Base-by-base conservation (phyloP, 1,284 basidiomycete genomes). In the Ceratobasidium sp. region DNA sequence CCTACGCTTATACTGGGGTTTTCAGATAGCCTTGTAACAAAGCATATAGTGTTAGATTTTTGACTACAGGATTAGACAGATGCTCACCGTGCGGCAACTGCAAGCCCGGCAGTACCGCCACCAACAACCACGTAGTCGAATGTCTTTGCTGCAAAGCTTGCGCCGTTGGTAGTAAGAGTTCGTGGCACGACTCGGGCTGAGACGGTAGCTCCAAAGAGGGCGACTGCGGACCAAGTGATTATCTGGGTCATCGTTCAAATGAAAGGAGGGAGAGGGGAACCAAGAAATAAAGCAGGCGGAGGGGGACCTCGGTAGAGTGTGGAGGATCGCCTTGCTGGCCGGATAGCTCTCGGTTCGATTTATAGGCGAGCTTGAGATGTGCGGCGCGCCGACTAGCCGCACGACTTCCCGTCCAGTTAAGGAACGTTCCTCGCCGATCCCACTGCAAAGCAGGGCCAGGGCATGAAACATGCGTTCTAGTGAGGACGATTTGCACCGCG, bases 51-150 rank as follows among this genome's bases (percentile, higher is more conserved):
- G 26, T 66, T 46, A 66, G 42, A 28, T 5, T 23, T 28, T 2
- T 3, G 46, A 46, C 28, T 26, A 5, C 39, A 56, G 9, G 12
- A 26, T 3, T 46, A 18, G n/a, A 26, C 15, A 49, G 10, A 49
- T 0, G 40, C 73, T 68, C 26, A 68, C 73, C 73, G 49, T n/a
- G 73, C 73, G 20, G 73, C 73, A 28, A 77, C 63, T 23, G 73
- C 73, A 26, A 77, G 73, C 15, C 73, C 73, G 49, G 73, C 73
- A 23, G 73, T 77, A 44, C 73, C 73, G 6, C 73, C 64, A 40
- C 79, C 79, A 56, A 80, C 64, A 40, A 80, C 66, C 12, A 80
- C 33, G 51, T 78, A 80, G 42, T 80, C 79, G 56, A 75, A 80
- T 15, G 51, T 67, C 53, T 78, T 51, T 20, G 68, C 46, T 39